Evolutionary conservation across 345 rosid genomes (phyloP), one percentile per base, ranked within the genome.

Genomic region (Eucalyptus sp.): DNA sequence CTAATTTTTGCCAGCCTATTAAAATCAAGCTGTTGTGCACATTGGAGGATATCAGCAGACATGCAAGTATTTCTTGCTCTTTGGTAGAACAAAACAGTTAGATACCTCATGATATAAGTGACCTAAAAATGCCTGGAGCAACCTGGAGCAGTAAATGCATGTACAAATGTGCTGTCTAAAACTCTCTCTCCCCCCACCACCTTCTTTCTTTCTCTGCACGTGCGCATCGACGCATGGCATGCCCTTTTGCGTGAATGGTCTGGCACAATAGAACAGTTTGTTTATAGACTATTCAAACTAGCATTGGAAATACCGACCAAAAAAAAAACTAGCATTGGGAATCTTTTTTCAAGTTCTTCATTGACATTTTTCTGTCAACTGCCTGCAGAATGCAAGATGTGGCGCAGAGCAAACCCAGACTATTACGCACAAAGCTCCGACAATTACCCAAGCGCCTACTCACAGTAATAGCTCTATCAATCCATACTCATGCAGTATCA

Each of bases 381-480:
- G 48, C 29, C 87, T 91, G 94, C 95, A 96, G 97, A 94, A 92
- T 88, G 94, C 96, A 18, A 93, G 92, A 89, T 95, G 96, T 90
- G 94, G 95, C 58, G 93, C 95, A n/a, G 99, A 98, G 88, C 98
- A 97, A 90, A 96, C 99, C 80, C 98, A 96, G 90, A 97, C 99
- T 10, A 87, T 97, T 71, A 93, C 94, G 5, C 94, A 93, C 8
- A 94, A 97, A 90, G 95, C 98, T 24, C 98, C 97, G 43, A 96
- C 98, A 43, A 95, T 96, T 81, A 97, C 99, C 58, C 95, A 94
- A 92, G 98, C 99, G 89, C 99, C 98, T 87, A 93, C 91, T 22
- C 96, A 94, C 90, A 93, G 99, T 96, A 96, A 95, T 33, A 25
- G 46, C 22, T 54, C 71, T 44, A 49, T 43, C 20, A 43, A 20